These are phyloP conservation scores for Rhodamnia argentea DNA, from an alignment of 345 rosid genomes.

Conservation along the genomic window DNA sequence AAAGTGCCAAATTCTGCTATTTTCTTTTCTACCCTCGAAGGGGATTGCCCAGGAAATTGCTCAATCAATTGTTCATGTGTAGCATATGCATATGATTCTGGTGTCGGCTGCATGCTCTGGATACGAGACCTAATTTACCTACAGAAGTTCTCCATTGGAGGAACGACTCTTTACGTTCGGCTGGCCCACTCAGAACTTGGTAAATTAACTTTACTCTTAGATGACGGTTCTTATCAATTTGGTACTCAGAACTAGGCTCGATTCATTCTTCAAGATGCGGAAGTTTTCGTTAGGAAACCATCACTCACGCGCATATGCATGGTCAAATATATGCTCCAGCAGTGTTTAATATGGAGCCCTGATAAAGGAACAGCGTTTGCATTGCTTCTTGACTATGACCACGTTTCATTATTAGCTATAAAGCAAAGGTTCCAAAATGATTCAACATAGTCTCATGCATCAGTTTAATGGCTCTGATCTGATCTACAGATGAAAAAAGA, in stretches of 20 bases:
- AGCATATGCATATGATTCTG: slow-evolving; percentile 13
- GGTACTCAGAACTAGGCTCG: neutral
- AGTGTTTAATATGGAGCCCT: neutral
- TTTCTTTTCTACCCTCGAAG: neutral
- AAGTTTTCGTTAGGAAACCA: neutral
- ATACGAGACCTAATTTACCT: slow-evolving; percentile 1
- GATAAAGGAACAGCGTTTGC: neutral
- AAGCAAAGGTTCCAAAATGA: neutral
- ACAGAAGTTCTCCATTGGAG: neutral
- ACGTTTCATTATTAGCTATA: neutral
- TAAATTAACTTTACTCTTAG: neutral
- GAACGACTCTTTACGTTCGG: slow-evolving; percentile 6
- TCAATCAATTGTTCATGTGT: slow-evolving; percentile 15
- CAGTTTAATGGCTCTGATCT: neutral
- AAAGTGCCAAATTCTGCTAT: slow-evolving; percentile 2
- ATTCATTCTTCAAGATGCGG: neutral
- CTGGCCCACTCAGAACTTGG: slow-evolving; percentile 7
- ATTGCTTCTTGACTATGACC: neutral
- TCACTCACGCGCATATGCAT: neutral
- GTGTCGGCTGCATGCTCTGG: slow-evolving; percentile 16
- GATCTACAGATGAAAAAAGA: neutral
- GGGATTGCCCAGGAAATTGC: slow-evolving; percentile 7
- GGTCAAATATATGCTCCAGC: neutral
- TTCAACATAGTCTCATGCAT: neutral
- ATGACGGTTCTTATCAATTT: neutral